Conservation (phyloP, 1,139 yeast species). For the Pichia sp. region DNA sequence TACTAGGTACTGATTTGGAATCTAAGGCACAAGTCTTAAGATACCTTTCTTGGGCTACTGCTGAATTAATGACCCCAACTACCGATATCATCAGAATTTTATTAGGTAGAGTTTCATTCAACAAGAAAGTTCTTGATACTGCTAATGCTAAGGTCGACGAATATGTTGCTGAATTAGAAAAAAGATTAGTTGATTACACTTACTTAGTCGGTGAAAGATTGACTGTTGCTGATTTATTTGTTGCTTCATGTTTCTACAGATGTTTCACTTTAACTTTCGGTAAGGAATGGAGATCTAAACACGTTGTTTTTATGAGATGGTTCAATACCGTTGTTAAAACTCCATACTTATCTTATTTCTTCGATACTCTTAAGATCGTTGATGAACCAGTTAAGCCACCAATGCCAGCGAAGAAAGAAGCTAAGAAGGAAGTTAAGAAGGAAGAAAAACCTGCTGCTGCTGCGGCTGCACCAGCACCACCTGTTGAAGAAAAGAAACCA, state of each 20-base stretch:
- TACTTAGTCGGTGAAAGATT: constrained; percentile 89
- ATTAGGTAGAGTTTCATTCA: constrained; percentile 55
- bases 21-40: constrained; percentile 67
- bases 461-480: constrained; percentile 36
- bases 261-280: constrained; percentile 69
- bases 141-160: constrained; percentile 32
- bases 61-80: constrained; percentile 52
- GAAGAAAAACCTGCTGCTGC: constrained; percentile 35
- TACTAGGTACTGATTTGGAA: constrained; percentile 43
- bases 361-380: constrained; percentile 46
- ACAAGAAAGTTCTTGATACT: constrained; percentile 72
- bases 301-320: constrained; percentile 84
- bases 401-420: constrained; percentile 60
- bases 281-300: constrained; percentile 64
- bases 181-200: constrained; percentile 67
- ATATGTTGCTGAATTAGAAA: constrained; percentile 43
- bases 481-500: constrained; percentile 54
- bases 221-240: constrained; percentile 75
- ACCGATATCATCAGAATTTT: constrained; percentile 39
- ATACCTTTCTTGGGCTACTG: constrained; percentile 80
- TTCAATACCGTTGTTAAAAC: constrained; percentile 62
- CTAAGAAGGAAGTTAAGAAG: constrained; percentile 33
- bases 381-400: constrained; percentile 70
- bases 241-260: constrained; percentile 55
- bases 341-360: constrained; percentile 46